Evolutionary conservation across 768 basidiomycete species (phyloP), one percentile per base, ranked within the genome.

Genomic region (Lactifluus rugatus): DNA sequence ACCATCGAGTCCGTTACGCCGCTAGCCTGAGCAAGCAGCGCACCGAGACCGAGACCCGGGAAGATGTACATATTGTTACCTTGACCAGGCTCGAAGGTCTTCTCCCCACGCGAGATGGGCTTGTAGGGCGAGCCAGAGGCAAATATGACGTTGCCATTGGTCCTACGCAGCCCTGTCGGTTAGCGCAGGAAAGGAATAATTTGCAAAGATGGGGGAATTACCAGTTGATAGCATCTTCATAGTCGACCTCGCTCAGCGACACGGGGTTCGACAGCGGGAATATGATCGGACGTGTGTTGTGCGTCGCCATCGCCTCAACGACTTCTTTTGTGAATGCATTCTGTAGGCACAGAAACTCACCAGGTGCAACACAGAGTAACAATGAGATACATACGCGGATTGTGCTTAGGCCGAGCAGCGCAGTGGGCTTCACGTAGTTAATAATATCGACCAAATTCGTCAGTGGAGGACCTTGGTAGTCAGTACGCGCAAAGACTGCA

Each of bases 41-140:
- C 77, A 45, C 84, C 90, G 39, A 92, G 76, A 14, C 90, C 93
- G 62, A 91, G 75, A 46, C 88, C 81, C 37, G 83, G 83, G 78
- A 85, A 85, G 67, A 87, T 85, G 70, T 87, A 89, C 89, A 93
- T 93, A 71, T 95, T 97, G 70, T 95, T 96, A 31, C 93, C 92
- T 72, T 96, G 94, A 23, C 90, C 89, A 0, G 94, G 85, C 64
- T 85, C 84, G 62, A 85, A 74, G 32, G 64, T 78, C 54, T 73
- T 74, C 32, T 82, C 84, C 39, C 76, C 71, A 71, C 76, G 85
- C 56, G 72, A 66, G 64, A 85, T 76, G 49, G 79, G 74, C 17
- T 80, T 78, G 80, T 93, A 96, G 5, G 93, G 93, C 25, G 87
- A 89, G 2, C 93, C 93, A 46, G 83, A 85, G 0, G 94, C 93